phyloP scores from a whole-genome alignment of 2,329 filamentous ascomycete species.

The Trichoderma sp. region DNA sequence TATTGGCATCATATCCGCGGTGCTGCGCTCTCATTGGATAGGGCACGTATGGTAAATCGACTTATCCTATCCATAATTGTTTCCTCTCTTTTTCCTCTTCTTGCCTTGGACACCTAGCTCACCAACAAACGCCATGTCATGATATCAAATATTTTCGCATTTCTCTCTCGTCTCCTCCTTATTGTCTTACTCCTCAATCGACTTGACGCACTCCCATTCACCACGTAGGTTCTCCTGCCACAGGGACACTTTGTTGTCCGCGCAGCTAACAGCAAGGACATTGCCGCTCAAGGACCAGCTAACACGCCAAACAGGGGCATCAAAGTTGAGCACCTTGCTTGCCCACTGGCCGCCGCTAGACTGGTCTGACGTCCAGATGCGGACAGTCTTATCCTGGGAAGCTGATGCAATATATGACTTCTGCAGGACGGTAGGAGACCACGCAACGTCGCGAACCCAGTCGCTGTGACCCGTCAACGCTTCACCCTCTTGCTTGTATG shows the following conservation, averaged over 20 bases:
- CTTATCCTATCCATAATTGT: not conserved
- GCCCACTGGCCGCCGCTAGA: constrained; percentile 71
- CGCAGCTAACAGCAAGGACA: constrained; percentile 87
- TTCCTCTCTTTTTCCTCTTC: not conserved
- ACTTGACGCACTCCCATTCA: constrained; percentile 96
- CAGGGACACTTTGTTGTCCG: constrained; percentile 93
- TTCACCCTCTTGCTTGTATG: constrained; percentile 61
- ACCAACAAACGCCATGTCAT: constrained; percentile 7
- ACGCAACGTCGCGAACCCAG: constrained; percentile 97
- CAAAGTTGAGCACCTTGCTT: constrained; percentile 81
- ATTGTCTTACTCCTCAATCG: constrained; percentile 73
- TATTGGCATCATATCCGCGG: not conserved
- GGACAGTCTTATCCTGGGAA: constrained; percentile 93
- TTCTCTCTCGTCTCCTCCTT: not conserved
- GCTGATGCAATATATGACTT: constrained; percentile 97
- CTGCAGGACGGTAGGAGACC: constrained; percentile 90
- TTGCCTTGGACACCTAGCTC: constrained; percentile 39
- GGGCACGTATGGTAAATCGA: not conserved
- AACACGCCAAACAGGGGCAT: constrained; percentile 88
- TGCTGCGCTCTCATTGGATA: not conserved
- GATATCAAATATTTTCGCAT: not conserved
- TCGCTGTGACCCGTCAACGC: constrained; percentile 80
- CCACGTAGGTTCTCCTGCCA: constrained; percentile 99
- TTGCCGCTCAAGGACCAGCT: constrained; percentile 98
- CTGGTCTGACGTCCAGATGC: constrained; percentile 85